phyloP scores from a whole-genome alignment of 352 stramenopile species.

The Globisporangium sylvaticum region DNA sequence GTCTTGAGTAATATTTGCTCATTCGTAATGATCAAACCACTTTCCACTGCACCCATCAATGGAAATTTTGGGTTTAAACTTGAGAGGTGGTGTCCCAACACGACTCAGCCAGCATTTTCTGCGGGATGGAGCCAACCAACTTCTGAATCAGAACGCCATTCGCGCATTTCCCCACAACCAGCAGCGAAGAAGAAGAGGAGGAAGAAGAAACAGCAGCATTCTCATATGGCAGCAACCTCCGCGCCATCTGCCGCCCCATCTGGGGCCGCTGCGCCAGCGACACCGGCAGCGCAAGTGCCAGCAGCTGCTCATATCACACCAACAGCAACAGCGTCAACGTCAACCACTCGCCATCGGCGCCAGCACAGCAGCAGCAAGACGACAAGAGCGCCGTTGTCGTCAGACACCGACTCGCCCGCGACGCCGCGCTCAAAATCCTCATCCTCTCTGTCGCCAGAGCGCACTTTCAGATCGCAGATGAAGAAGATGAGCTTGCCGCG shows the following conservation, averaged over 20 bases:
- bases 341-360: not conserved
- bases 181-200: not conserved
- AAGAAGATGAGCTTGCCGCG: conserved; percentile 10
- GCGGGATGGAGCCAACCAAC: conserved; percentile 5
- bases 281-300: not conserved
- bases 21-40: not conserved
- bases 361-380: not conserved
- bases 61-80: not conserved
- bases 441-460: not conserved
- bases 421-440: not conserved
- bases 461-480: too few relatives aligned
- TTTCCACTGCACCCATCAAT: not conserved
- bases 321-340: not conserved
- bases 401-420: not conserved
- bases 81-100: not conserved
- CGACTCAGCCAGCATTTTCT: not conserved
- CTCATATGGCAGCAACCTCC: conserved; percentile 1
- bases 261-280: not conserved
- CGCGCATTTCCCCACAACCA: not conserved
- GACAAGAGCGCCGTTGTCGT: not conserved
- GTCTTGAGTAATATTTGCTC: not conserved
- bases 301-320: not conserved
- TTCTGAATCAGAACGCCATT: conserved; percentile 4
- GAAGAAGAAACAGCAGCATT: not conserved
- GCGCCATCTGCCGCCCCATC: conserved; percentile 1